Evolutionary conservation across 495 filamentous ascomycete genomes (phyloP), one percentile per base, ranked within the genome.

Genomic region (Penicillium cinerascens): DNA sequence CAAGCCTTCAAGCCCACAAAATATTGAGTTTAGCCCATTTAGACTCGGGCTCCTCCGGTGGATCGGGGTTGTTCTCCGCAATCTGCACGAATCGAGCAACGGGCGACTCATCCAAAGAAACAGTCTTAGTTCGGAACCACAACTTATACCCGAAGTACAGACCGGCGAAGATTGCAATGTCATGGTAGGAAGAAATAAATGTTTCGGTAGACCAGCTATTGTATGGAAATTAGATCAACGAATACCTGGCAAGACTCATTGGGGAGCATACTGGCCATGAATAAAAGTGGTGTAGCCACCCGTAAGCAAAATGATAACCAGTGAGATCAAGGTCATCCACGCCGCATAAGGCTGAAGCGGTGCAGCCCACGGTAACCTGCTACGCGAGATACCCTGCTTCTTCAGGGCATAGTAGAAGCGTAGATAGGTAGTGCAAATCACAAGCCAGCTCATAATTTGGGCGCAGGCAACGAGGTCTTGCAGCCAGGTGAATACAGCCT

Each of bases 251-350:
- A 13, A 13, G 8, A 33, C 7, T 29, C 26, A 10, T 13, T 8
- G 2, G 15, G 11, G 38, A 16, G 40, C 46, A 25, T 44, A 58
- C 46, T 75, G 63, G 1, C 74, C 69, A 4, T 78, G 73, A 57
- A 79, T 80, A 52, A 84, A 84, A 43, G 81, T 79, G 20, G 70
- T 69, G 56, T 82, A 84, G 18, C 82, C 81, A 47, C 78, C 82
- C 47, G 82, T 73, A 5, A 69, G 63, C 25, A 82, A 61, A 29
- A 61, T 51, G 41, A 82, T 66, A 27, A 56, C 54, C 55, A 82
- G 80, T 39, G 65, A 69, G 20, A 75, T 64, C 6, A 81, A 55
- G 3, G 70, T 61, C 29, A 74, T 55, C 66, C 71, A 83, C 0
- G 80, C 64, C 10, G 65, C 68, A 55, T 68, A 77, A 3, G 80